Evolutionary conservation across 2,329 filamentous ascomycete genomes (phyloP).

Genomic region (Elsinoe perseae): DNA sequence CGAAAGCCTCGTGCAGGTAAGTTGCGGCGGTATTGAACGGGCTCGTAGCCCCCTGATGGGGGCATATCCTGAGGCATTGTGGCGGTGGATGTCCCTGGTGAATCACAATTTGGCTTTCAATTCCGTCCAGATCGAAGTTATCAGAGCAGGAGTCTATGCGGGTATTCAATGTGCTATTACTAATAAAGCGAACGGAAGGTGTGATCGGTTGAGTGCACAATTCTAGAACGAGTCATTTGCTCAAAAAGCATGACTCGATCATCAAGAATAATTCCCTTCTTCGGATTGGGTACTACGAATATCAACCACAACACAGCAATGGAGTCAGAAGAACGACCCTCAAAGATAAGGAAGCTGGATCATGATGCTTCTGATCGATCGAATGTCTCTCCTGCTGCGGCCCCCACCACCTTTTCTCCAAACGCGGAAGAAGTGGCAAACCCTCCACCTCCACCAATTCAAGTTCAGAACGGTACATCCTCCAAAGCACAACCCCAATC

Average conservation of each 20-base stretch:
- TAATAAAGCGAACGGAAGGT: not conserved
- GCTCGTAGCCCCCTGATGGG: constrained; percentile 85
- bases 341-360: constrained; percentile 48
- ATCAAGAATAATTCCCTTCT: not conserved
- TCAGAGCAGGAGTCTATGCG: not conserved
- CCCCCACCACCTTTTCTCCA: constrained; percentile 7
- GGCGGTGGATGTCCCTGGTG: constrained; percentile 25
- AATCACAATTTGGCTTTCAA: too few species aligned
- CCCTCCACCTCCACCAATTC: not conserved
- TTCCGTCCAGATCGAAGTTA: too few species aligned
- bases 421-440: constrained; percentile 12
- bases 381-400: not conserved
- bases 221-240: not conserved
- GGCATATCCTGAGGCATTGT: constrained; percentile 97
- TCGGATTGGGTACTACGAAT: not conserved
- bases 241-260: not conserved
- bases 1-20: constrained; percentile 85
- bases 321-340: constrained; percentile 49
- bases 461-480: not conserved
- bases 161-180: too few species aligned
- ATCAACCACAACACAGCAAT: constrained; percentile 31
- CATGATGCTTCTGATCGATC: constrained; percentile 24
- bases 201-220: not conserved
- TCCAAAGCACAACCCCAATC: too few species aligned
- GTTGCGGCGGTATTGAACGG: constrained; percentile 98